Conservation (phyloP, 768 basidiomycete species). For the Russula olivacea region DNA sequence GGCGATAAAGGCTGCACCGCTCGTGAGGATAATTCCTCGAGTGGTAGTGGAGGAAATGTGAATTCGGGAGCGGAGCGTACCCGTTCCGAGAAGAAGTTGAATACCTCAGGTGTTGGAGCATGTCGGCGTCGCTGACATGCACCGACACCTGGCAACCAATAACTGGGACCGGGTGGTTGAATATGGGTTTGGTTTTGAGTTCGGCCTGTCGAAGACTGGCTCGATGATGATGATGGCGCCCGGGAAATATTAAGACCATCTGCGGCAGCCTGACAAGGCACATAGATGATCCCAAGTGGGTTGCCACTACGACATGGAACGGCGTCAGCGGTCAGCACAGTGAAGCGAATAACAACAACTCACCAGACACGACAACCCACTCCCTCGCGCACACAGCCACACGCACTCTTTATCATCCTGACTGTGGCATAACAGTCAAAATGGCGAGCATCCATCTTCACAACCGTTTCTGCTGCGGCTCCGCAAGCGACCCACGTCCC, state of each 20-base stretch:
- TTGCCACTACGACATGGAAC: constrained; percentile 46
- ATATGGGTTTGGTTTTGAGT: constrained; percentile 27
- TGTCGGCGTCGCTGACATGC: constrained; percentile 11
- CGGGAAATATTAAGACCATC: constrained; percentile 39
- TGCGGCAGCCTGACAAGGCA: constrained; percentile 53
- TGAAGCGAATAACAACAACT: constrained; percentile 23
- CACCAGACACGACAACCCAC: constrained; percentile 60
- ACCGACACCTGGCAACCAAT: constrained; percentile 27
- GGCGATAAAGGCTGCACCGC: constrained; percentile 3
- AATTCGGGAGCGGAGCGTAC: constrained; percentile 20
- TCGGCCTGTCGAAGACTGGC: constrained; percentile 30
- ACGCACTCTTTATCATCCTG: constrained; percentile 48
- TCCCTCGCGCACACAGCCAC: constrained; percentile 63
- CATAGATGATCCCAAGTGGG: constrained; percentile 55
- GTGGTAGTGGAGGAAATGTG: constrained; percentile 1
- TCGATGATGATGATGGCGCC: constrained; percentile 37
- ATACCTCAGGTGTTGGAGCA: constrained; percentile 4
- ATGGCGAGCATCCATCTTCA: constrained; percentile 51
- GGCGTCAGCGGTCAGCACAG: constrained; percentile 10
- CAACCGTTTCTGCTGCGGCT: constrained; percentile 47
- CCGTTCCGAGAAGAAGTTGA: constrained; percentile 19
- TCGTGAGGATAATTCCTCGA: not conserved
- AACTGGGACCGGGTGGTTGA: constrained; percentile 29
- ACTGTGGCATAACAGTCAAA: constrained; percentile 47
- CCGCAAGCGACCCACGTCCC: constrained; percentile 56